phyloP scores from a whole-genome alignment of 2,329 filamentous ascomycete genomes.

The Colletotrichum caudatum region DNA sequence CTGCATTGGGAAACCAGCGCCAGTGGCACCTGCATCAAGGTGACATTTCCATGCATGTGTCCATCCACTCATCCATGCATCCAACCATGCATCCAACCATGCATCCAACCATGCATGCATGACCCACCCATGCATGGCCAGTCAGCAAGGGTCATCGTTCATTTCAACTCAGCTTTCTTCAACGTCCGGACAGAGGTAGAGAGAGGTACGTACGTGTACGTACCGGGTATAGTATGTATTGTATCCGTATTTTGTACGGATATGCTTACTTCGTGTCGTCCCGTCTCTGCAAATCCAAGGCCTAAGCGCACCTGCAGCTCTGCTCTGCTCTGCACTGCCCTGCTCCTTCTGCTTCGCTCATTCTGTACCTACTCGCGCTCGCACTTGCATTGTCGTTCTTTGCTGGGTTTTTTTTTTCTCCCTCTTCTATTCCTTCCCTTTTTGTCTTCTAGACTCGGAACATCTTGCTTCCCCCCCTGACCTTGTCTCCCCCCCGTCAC shows the following conservation, averaged over 20 bases:
- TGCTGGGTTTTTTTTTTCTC: not conserved
- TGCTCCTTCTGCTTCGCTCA: not conserved
- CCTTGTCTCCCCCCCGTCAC: not conserved
- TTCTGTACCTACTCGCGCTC: too few relatives aligned
- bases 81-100: too few relatives aligned
- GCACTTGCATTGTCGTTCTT: not conserved
- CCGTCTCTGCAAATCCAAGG: too few relatives aligned
- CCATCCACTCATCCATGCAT: too few relatives aligned
- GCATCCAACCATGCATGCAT: too few relatives aligned
- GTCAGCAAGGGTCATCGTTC: not conserved
- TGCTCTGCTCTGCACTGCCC: not conserved
- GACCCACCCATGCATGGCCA: not conserved
- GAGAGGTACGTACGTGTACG: too few relatives aligned
- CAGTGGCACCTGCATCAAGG: not conserved
- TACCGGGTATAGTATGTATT: too few relatives aligned
- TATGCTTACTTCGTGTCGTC: too few relatives aligned
- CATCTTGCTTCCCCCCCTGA: not conserved
- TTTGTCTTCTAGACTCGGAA: slow-evolving; percentile 13
- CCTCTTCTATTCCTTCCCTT: slow-evolving; percentile 2
- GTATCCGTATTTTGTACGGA: too few relatives aligned
- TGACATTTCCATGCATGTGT: not conserved
- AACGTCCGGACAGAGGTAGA: too few relatives aligned
- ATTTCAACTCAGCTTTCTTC: not conserved
- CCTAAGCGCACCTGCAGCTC: not conserved
- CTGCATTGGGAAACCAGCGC: not conserved